These are phyloP conservation scores for Coemansia sp. DNA, from an alignment of 192 early-diverging fungal genomes.

Conservation along the genomic window DNA sequence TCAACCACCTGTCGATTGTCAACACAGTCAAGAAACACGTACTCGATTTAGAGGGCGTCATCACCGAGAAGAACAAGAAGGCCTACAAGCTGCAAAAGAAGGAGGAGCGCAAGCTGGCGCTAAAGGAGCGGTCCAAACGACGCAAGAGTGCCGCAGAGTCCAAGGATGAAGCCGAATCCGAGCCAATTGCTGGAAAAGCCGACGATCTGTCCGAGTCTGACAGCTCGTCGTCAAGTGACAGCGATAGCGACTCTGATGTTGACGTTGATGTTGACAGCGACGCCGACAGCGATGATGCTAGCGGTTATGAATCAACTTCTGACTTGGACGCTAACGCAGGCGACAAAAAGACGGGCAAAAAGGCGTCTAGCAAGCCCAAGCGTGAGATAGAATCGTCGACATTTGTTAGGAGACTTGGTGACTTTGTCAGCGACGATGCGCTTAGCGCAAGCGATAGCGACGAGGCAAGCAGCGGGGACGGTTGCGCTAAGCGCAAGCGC, in stretches of 20 bases:
- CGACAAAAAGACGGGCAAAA: slow-evolving; percentile 1
- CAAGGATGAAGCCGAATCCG: neutral
- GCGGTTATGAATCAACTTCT: slow-evolving; percentile 20
- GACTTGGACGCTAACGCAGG: slow-evolving; percentile 8
- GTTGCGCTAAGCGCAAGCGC: slow-evolving; percentile 2
- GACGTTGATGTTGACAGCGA: slow-evolving; percentile 8
- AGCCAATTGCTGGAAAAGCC: neutral
- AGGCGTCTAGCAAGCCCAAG: neutral
- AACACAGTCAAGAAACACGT: slow-evolving; percentile 8
- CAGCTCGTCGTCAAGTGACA: neutral
- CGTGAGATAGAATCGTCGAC: slow-evolving; percentile 7
- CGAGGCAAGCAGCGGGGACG: neutral
- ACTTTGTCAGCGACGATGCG: slow-evolving; percentile 23
- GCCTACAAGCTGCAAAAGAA: slow-evolving; percentile 7
- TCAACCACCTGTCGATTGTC: slow-evolving; percentile 3
- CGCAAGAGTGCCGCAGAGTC: neutral
- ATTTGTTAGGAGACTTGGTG: slow-evolving; percentile 30
- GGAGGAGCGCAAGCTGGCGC: slow-evolving; percentile 9
- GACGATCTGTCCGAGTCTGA: neutral
- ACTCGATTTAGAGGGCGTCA: slow-evolving; percentile 5
- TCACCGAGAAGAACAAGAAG: slow-evolving; percentile 8
- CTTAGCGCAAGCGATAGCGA: slow-evolving; percentile 11
- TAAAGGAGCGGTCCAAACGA: neutral
- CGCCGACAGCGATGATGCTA: neutral
- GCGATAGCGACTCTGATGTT: neutral